A percentile compares a stretch with the other conserved stretches of the same genome.
Conservation (phyloP, 2,329 filamentous ascomycete genomes). For the Xylariaceae sp. region DNA sequence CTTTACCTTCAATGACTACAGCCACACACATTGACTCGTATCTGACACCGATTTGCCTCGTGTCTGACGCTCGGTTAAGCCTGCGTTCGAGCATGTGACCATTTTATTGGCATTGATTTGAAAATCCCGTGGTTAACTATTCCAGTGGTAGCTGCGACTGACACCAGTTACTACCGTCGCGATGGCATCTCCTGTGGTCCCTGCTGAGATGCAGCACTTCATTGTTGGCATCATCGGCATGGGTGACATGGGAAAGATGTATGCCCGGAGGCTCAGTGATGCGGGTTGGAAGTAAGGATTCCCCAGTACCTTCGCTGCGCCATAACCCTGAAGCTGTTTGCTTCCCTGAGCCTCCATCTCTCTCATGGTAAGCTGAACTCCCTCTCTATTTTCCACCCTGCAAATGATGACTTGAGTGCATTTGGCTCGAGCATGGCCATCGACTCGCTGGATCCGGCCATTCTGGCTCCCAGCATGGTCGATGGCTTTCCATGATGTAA, state of each 20-base stretch:
- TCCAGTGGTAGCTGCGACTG: background rate
- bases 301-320: no score
- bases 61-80: no score
- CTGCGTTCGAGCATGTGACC: no score
- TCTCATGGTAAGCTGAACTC: slow-evolving; percentile 33
- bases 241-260: slow-evolving; percentile 99
- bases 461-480: slow-evolving; percentile 65
- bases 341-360: slow-evolving; percentile 16
- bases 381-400: slow-evolving; percentile 22
- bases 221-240: slow-evolving; percentile 94
- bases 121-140: no score
- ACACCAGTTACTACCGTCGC: background rate
- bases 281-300: slow-evolving; percentile 90
- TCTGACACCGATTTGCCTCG: no score
- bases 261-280: slow-evolving; percentile 78
- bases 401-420: slow-evolving; percentile 99
- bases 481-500: slow-evolving; percentile 93
- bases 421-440: slow-evolving; percentile 98
- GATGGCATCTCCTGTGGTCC: slow-evolving; percentile 15
- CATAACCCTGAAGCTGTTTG: background rate
- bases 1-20: background rate
- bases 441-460: slow-evolving; percentile 59
- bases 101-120: no score
- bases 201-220: slow-evolving; percentile 57
- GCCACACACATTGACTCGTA: no score